Conservation (phyloP, 139 green algal species). For the Chlorella sp. region DNA sequence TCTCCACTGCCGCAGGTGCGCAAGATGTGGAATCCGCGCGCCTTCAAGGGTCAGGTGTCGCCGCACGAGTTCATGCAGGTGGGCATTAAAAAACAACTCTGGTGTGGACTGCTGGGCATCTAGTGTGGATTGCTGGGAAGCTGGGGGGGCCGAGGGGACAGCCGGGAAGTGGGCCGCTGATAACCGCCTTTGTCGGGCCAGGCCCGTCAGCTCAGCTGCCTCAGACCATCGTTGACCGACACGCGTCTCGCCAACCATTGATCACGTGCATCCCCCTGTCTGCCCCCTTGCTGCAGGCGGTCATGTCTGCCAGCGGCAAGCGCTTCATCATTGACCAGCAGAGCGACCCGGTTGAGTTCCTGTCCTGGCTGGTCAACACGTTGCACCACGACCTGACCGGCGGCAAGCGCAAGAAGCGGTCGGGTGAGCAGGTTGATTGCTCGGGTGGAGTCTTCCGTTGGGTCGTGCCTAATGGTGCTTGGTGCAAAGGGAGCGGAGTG, state of each 20-base stretch:
- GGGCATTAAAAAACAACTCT: too few relatives aligned
- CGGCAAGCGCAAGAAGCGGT: conserved; percentile 76
- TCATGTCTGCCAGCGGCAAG: conserved; percentile 84
- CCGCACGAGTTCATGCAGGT: conserved; percentile 97
- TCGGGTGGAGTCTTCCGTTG: too few relatives aligned
- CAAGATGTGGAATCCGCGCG: conserved; percentile 96
- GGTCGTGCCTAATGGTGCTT: too few relatives aligned
- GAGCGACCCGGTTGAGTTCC: conserved; percentile 91
- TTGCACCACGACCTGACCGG: conserved; percentile 90
- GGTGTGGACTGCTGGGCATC: too few relatives aligned
- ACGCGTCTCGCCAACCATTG: too few relatives aligned
- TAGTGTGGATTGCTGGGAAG: too few relatives aligned
- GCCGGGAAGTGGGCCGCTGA: too few relatives aligned
- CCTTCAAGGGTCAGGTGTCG: conserved; percentile 96
- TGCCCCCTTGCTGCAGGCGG: conserved; percentile 47
- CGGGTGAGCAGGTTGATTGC: not conserved
- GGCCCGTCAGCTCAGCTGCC: too few relatives aligned
- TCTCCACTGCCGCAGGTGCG: conserved; percentile 44
- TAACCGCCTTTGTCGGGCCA: too few relatives aligned
- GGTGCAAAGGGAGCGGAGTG: too few relatives aligned
- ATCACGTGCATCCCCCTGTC: not conserved
- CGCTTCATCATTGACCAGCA: conserved; percentile 89
- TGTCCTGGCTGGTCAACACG: conserved; percentile 93
- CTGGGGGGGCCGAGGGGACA: too few relatives aligned
- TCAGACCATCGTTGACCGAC: too few relatives aligned